These are phyloP conservation scores for Inonotus hispidus DNA, from an alignment of 1,284 basidiomycete genomes.

Conservation along the genomic window DNA sequence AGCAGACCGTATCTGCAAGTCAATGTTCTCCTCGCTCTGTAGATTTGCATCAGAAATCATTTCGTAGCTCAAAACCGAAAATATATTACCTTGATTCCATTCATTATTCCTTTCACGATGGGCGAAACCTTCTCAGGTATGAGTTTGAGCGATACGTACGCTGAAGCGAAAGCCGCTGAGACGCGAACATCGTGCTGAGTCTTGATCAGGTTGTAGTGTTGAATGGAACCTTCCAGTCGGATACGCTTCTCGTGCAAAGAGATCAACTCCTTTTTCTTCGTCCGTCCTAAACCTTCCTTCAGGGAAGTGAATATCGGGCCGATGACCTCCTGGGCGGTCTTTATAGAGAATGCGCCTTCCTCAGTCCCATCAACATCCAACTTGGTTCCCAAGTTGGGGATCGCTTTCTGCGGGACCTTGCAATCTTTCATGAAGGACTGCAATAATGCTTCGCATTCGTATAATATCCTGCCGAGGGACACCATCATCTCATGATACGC, in stretches of 20 bases:
- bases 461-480: constrained; percentile 74
- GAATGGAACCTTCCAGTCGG: constrained; percentile 72
- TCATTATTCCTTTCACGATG: constrained; percentile 96
- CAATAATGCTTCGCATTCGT: constrained; percentile 77
- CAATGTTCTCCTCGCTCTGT: constrained; percentile 87
- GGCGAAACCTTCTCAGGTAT: constrained; percentile 94
- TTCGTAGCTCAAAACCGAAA: neutral
- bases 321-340: constrained; percentile 71
- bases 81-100: constrained; percentile 81
- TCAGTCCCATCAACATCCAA: constrained; percentile 72
- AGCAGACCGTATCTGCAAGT: constrained; percentile 90
- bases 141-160: constrained; percentile 80
- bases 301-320: constrained; percentile 71
- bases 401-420: constrained; percentile 74
- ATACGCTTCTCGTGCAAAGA: constrained; percentile 75
- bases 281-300: constrained; percentile 65
- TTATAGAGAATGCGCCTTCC: constrained; percentile 72
- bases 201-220: constrained; percentile 82
- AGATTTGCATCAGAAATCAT: constrained; percentile 13
- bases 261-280: constrained; percentile 74
- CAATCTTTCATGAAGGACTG: constrained; percentile 81
- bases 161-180: constrained; percentile 84
- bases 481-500: constrained; percentile 93
- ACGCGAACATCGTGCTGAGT: constrained; percentile 85
- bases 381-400: constrained; percentile 75